Conservation (phyloP, 768 basidiomycete genomes). For the Mycena leptocephala region DNA sequence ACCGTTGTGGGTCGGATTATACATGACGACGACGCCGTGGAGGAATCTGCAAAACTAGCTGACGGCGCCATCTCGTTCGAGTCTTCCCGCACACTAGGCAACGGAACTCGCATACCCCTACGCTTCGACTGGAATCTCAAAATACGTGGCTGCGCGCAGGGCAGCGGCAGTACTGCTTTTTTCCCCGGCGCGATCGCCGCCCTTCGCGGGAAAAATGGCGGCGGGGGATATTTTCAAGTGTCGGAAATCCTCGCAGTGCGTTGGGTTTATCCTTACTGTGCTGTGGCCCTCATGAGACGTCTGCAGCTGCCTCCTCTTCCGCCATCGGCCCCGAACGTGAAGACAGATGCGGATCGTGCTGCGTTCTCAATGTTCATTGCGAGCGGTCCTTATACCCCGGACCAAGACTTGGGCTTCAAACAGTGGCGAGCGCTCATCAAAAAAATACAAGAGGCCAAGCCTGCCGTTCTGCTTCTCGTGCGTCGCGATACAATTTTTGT, state of each 20-base stretch:
- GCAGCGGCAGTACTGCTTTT: conserved; percentile 77
- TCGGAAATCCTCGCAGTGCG: conserved; percentile 87
- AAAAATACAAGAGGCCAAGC: conserved; percentile 75
- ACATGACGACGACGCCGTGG: conserved; percentile 74
- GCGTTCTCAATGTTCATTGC: conserved; percentile 81
- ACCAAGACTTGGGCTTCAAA: conserved; percentile 82
- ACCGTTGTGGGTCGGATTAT: conserved; percentile 83
- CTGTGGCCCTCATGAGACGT: background rate
- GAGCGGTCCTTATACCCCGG: conserved; percentile 90
- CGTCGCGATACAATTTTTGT: conserved; percentile 29
- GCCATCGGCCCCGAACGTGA: conserved; percentile 53
- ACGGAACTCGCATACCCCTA: conserved; percentile 78
- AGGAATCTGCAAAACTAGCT: conserved; percentile 75
- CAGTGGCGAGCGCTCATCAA: conserved; percentile 78
- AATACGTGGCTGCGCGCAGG: conserved; percentile 75
- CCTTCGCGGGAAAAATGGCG: conserved; percentile 91
- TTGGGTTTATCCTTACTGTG: conserved; percentile 20
- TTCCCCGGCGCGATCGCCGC: conserved; percentile 94
- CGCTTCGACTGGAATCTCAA: conserved; percentile 78
- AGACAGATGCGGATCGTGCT: conserved; percentile 47
- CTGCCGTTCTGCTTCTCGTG: conserved; percentile 87
- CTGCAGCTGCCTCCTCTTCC: conserved; percentile 77
- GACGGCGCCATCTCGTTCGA: conserved; percentile 87
- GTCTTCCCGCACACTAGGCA: conserved; percentile 83
- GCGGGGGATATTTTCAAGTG: conserved; percentile 89